phyloP scores from a whole-genome alignment of 1,139 yeast species.

The Suhomyces kunorum region DNA sequence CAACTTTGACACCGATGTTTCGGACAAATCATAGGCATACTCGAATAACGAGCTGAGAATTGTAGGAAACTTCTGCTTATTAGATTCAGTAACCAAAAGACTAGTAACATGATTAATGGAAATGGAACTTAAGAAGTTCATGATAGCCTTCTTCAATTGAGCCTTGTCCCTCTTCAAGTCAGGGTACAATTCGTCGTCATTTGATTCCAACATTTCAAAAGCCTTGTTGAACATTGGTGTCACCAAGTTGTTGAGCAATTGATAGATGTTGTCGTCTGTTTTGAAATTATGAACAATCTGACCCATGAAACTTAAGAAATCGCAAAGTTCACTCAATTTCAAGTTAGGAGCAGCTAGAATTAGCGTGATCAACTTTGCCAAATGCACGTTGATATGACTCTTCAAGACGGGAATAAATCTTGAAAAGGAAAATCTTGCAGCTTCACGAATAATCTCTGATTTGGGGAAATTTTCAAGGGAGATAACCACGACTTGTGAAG shows the following conservation, averaged over 20 bases:
- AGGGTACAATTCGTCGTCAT: constrained; percentile 30
- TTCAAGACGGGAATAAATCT: constrained; percentile 75
- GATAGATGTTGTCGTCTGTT: constrained; percentile 66
- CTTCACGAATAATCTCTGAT: constrained; percentile 74
- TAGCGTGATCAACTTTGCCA: constrained; percentile 74
- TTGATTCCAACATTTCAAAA: constrained; percentile 49
- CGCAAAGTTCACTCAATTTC: constrained; percentile 67
- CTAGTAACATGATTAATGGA: constrained; percentile 80
- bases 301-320: constrained; percentile 82
- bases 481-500: constrained; percentile 80
- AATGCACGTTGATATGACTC: constrained; percentile 49
- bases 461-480: constrained; percentile 75
- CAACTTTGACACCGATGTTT: constrained; percentile 59
- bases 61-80: constrained; percentile 61
- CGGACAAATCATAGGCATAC: constrained; percentile 60
- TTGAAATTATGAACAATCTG: constrained; percentile 82
- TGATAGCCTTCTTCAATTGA: constrained; percentile 66
- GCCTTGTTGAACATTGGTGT: constrained; percentile 73
- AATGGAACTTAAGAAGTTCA: constrained; percentile 67
- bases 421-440: constrained; percentile 84
- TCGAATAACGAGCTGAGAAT: constrained; percentile 67
- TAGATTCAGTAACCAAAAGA: constrained; percentile 67
- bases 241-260: constrained; percentile 68
- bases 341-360: constrained; percentile 67
- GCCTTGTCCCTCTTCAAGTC: constrained; percentile 61